Evolutionary conservation across 306 rosid genomes (phyloP).

Genomic region (Vachellia collinsii): DNA sequence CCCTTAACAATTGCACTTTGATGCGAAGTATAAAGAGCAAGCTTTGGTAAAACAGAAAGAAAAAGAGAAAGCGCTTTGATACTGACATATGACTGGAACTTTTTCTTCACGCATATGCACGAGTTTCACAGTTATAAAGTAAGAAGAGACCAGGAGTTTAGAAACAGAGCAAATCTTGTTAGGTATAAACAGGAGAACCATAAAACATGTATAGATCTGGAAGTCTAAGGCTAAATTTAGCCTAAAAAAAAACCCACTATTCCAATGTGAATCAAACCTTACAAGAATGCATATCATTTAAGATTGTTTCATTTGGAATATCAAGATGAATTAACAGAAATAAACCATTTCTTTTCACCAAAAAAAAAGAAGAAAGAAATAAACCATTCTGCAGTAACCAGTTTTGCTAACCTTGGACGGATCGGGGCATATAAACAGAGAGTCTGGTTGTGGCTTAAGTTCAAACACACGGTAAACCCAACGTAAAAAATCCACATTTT

Average conservation of each 20-base stretch:
- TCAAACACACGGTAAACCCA: background rate
- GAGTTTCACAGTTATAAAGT: background rate
- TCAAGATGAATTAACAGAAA: background rate
- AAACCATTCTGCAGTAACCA: background rate
- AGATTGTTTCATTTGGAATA: background rate
- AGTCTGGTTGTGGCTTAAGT: background rate
- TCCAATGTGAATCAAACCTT: background rate
- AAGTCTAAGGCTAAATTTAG: background rate
- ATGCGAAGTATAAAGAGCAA: background rate
- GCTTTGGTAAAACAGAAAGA: background rate
- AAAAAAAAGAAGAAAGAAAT: background rate
- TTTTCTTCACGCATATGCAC: background rate
- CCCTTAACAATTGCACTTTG: background rate
- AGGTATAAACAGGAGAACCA: background rate
- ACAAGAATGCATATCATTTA: background rate
- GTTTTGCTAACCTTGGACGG: background rate
- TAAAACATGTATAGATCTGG: background rate
- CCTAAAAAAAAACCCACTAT: background rate
- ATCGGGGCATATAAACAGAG: background rate
- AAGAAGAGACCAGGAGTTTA: background rate
- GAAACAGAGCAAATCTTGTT: background rate
- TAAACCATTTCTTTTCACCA: background rate
- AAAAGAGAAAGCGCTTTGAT: background rate
- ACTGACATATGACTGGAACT: background rate
- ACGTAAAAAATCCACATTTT: background rate